Evolutionary conservation across 768 basidiomycete genomes (phyloP), one percentile per base, ranked within the genome.

Genomic region (Phaeotremella fagi): DNA sequence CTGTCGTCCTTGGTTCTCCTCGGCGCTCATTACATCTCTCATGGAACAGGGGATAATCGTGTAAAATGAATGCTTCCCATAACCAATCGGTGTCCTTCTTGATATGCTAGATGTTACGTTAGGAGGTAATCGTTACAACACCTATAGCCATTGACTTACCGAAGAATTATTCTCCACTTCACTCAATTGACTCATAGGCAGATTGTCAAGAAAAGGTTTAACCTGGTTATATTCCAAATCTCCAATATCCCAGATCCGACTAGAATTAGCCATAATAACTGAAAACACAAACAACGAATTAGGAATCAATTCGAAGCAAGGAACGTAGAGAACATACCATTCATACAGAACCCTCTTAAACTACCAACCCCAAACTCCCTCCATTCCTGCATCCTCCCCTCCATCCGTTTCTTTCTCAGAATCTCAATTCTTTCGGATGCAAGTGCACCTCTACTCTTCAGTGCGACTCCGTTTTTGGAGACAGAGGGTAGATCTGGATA

Each of bases 41-140:
- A 25, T 65, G 60, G 42, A 56, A 58, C 14, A 59, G 28, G 1
- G 65, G 57, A 38, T 46, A 63, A 41, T 66, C 62, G 25, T 55
- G 50, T 2, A 70, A 23, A 16, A 66, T 29, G 42, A 55, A 63
- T 3, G 45, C 45, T 45, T 70, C 68, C 59, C 61, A 70, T 38
- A 70, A 29, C 68, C 68, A 70, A 25, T 70, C 68, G 12, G 64
- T 64, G 24, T 70, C 63, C n/a, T 66, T 61, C 44, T 60, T 57
- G 43, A 70, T 57, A 29, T 59, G 53, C 64, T 70, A 48, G 3
- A n/a, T n/a, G n/a, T n/a, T n/a, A n/a, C n/a, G n/a, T n/a, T n/a
- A n/a, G n/a, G n/a, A n/a, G n/a, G n/a, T n/a, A n/a, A n/a, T n/a
- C n/a, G n/a, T n/a, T n/a, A n/a, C n/a, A n/a, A n/a, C n/a, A n/a